These are phyloP conservation scores for Podospora anserina DNA, from an alignment of 495 filamentous ascomycete genomes.

Conservation along the genomic window DNA sequence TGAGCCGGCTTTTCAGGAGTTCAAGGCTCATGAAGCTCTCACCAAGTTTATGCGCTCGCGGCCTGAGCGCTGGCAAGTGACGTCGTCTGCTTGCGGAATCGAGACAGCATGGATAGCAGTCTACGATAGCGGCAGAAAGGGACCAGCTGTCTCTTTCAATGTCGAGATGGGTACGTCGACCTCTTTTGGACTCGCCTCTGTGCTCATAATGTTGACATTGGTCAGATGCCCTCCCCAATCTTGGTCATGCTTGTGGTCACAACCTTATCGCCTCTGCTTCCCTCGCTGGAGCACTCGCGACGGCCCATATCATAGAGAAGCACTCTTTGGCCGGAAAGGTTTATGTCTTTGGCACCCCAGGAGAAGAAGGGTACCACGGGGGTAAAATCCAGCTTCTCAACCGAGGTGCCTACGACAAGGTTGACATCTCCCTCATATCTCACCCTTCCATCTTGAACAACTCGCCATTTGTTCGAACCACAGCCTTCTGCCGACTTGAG, in stretches of 20 bases:
- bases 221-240: constrained; percentile 50
- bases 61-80: constrained; percentile 53
- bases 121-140: constrained; percentile 45
- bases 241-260: constrained; percentile 68
- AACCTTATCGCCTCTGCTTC: constrained; percentile 67
- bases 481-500: constrained; percentile 47
- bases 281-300: constrained; percentile 57
- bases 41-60: constrained; percentile 52
- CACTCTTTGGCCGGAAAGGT: constrained; percentile 54
- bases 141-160: constrained; percentile 55
- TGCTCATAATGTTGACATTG: neutral
- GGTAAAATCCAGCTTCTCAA: constrained; percentile 66
- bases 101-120: constrained; percentile 57
- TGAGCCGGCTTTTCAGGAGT: constrained; percentile 56
- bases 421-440: constrained; percentile 65
- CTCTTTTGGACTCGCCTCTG: constrained; percentile 20
- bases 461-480: constrained; percentile 45
- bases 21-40: constrained; percentile 56
- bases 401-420: constrained; percentile 59
- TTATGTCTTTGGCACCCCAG: constrained; percentile 65
- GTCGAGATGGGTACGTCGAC: constrained; percentile 52
- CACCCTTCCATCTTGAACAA: constrained; percentile 50
- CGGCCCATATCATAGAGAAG: constrained; percentile 47
- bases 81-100: constrained; percentile 52
- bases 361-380: constrained; percentile 61